Base-by-base conservation (phyloP, 805 yeast genomes). In the Millerozyma miso region DNA sequence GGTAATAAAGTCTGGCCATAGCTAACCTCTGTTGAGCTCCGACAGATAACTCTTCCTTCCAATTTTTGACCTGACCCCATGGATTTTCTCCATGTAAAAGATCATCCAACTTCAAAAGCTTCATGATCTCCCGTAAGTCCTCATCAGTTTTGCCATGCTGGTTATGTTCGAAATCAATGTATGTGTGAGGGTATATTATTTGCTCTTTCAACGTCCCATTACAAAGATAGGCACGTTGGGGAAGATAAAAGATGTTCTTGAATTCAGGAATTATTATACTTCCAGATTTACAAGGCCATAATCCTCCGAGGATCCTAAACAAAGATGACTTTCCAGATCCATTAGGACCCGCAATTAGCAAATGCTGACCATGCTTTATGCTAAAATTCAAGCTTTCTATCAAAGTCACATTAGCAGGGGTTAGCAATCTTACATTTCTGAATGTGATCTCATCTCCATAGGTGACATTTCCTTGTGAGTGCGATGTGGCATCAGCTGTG, bases 301-400 rank as follows among this genome's bases (percentile, higher is more conserved):
- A 71, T 0, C 97, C 97, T 42, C 97, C 97, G 37, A 90, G 74
- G 55, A 90, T 79, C 58, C 98, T 77, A 62, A 90, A 90, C 44
- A 90, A 68, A 0, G 97, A 90, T 0, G 97, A 89, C 65, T 90
- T 90, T 19, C 98, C 98, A 49, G 96, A 86, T 1, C 98, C 98
- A 58, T 90, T 90, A 12, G 97, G 97, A 0, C 98, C 98, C 7
- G 91, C 89, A 58, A 90, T 89, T 41, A 90, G 72, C 39, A 90
- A 69, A 62, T 90, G 93, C 40, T 89, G 83, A 31, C 97, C 97
- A 29, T 79, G 84, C 48, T 83, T 77, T 41, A 90, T 77, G 39
- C 82, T 75, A 61, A 90, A 89, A 19, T 79, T 71, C 52, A 90
- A 71, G 32, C 79, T 75, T 35, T 77, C 71, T 17, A 86, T 82